Percentiles rank a stretch among this genome's conserved stretches.
Evolutionary conservation across 257 asterid species (phyloP).

Genomic region (Plantago major): DNA sequence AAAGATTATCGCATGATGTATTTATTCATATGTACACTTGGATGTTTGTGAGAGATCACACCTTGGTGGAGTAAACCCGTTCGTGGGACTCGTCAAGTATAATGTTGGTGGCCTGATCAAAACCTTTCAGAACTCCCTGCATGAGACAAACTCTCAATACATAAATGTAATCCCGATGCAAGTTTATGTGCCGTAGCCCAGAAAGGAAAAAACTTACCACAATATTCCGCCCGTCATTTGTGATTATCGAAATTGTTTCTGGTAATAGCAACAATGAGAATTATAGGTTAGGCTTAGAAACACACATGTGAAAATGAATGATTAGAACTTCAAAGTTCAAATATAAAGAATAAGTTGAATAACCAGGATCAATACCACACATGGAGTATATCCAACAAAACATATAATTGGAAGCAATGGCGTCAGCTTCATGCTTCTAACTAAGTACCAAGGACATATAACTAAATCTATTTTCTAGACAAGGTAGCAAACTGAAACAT

Average conservation of each 20-base stretch:
- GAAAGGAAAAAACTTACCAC: slow-evolving; percentile 54
- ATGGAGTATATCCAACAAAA: neutral
- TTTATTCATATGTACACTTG: neutral
- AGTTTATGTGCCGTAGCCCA: neutral
- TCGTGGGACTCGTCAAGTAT: slow-evolving; percentile 98
- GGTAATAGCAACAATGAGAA: slow-evolving; percentile 24
- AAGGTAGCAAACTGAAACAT: too few relatives aligned
- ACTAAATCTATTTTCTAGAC: too few relatives aligned
- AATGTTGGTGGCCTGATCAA: slow-evolving; percentile 93
- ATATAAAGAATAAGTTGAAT: too few relatives aligned
- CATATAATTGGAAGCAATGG: neutral
- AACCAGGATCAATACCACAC: neutral
- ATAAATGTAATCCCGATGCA: neutral
- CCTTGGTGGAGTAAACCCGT: slow-evolving; percentile 98
- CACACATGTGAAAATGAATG: slow-evolving; percentile 10
- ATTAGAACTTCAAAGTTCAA: neutral
- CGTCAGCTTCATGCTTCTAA: too few relatives aligned
- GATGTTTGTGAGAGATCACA: slow-evolving; percentile 22
- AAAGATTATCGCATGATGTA: neutral
- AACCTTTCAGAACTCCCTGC: slow-evolving; percentile 91
- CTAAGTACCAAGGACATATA: too few relatives aligned
- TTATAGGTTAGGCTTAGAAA: slow-evolving; percentile 17
- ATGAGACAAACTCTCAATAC: slow-evolving; percentile 14
- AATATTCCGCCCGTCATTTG: slow-evolving; percentile 92
- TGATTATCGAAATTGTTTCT: slow-evolving; percentile 84